A percentile compares a stretch with the other conserved stretches of the same genome.
Evolutionary conservation across 306 rosid genomes (phyloP).

Genomic region (Corylus heterophylla): DNA sequence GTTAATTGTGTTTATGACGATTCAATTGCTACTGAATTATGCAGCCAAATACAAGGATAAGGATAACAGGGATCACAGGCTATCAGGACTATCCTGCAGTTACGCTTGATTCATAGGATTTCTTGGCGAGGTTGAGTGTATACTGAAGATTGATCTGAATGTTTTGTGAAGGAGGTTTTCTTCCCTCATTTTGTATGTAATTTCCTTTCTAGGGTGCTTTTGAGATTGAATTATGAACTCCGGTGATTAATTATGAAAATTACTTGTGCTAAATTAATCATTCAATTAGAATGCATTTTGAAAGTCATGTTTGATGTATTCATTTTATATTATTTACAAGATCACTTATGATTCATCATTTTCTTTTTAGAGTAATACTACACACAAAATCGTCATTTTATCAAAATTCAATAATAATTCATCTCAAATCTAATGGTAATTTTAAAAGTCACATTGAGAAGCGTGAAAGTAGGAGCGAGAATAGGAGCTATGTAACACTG

Average conservation of each 20-base stretch:
- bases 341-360: neutral
- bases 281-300: conserved; percentile 17
- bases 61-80: conserved; percentile 85
- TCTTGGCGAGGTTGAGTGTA: neutral
- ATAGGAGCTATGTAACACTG: no score
- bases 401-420: no score
- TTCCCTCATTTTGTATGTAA: conserved; percentile 28
- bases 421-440: no score
- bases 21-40: conserved; percentile 31
- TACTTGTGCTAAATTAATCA: conserved; percentile 27
- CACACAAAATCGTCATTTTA: no score
- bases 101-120: conserved; percentile 59
- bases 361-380: neutral
- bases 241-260: conserved; percentile 24
- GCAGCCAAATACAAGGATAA: conserved; percentile 89
- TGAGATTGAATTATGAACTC: conserved; percentile 5
- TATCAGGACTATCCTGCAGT: conserved; percentile 84
- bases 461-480: no score
- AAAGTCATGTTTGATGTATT: conserved; percentile 16
- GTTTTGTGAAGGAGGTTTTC: conserved; percentile 29
- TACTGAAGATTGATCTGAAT: conserved; percentile 10
- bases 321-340: neutral
- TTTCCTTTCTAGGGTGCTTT: conserved; percentile 10
- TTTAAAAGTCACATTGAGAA: no score
- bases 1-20: conserved; percentile 12